A percentile compares a stretch with the other conserved stretches of the same genome.
Conservation (phyloP, 805 yeast genomes). For the Candida sithepensis region DNA sequence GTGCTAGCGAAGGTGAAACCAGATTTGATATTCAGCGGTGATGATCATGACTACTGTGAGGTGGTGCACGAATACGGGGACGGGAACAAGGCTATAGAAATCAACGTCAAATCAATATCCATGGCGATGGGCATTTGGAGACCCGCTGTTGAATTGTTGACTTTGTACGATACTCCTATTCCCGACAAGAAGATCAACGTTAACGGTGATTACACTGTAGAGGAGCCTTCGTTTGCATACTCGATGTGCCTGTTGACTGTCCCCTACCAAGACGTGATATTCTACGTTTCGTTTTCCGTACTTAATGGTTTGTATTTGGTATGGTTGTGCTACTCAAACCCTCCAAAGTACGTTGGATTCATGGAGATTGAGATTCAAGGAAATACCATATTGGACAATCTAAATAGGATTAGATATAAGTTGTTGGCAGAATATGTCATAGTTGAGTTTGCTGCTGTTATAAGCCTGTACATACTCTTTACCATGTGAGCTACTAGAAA, state of each 20-base stretch:
- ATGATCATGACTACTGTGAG: slow-evolving; percentile 91
- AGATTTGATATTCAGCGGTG: slow-evolving; percentile 76
- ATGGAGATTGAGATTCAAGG: slow-evolving; percentile 3
- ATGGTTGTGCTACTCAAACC: slow-evolving; percentile 4
- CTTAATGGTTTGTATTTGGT: slow-evolving; percentile 16
- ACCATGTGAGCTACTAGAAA: neutral
- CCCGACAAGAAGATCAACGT: slow-evolving; percentile 3
- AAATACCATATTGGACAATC: neutral
- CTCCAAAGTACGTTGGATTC: slow-evolving; percentile 7
- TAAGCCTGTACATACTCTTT: slow-evolving; percentile 7
- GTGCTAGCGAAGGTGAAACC: slow-evolving; percentile 64
- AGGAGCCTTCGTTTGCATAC: slow-evolving; percentile 32
- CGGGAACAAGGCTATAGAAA: slow-evolving; percentile 41
- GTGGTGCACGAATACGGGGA: slow-evolving; percentile 9
- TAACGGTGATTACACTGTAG: slow-evolving; percentile 2
- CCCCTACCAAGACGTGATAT: slow-evolving; percentile 40
- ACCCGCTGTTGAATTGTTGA: slow-evolving; percentile 85
- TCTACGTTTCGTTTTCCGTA: slow-evolving; percentile 36
- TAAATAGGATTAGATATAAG: slow-evolving; percentile 2
- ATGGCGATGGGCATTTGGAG: slow-evolving; percentile 87
- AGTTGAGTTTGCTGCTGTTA: slow-evolving; percentile 8
- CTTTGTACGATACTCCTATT: slow-evolving; percentile 36
- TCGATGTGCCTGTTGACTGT: slow-evolving; percentile 42
- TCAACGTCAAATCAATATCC: slow-evolving; percentile 83
- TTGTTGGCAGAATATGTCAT: slow-evolving; percentile 6